phyloP scores from a whole-genome alignment of 257 asterid genomes.

The Galeopsis tetrahit region DNA sequence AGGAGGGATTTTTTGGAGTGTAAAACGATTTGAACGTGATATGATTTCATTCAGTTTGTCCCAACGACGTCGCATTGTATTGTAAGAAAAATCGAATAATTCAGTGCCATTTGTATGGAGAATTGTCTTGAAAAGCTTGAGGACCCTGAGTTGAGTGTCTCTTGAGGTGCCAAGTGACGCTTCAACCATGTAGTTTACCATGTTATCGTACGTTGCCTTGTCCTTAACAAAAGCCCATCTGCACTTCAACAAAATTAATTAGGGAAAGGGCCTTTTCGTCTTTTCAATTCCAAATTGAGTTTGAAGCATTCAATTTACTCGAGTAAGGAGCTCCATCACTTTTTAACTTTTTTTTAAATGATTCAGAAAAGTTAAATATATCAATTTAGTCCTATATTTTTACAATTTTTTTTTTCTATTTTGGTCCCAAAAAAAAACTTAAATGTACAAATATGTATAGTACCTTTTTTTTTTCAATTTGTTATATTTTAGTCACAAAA shows the following conservation, averaged over 20 bases:
- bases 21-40: conserved; percentile 50
- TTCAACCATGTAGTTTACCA: conserved; percentile 35
- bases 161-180: conserved; percentile 58
- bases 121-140: conserved; percentile 53
- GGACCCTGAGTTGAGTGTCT: conserved; percentile 67
- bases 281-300: no score
- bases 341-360: no score
- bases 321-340: no score
- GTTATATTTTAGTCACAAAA: no score
- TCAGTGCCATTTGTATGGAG: conserved; percentile 44
- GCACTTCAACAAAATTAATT: neutral
- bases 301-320: no score
- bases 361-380: no score
- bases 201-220: conserved; percentile 45
- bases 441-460: no score
- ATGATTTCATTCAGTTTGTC: conserved; percentile 42
- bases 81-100: conserved; percentile 49
- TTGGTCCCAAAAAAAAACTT: no score
- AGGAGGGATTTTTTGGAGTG: conserved; percentile 57
- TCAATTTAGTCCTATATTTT: no score
- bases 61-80: conserved; percentile 66
- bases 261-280: no score
- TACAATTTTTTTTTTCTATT: no score
- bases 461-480: no score
- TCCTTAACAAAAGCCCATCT: conserved; percentile 83